Conservation (phyloP, 2,329 filamentous ascomycete genomes). For the Grosmannia serpens region DNA sequence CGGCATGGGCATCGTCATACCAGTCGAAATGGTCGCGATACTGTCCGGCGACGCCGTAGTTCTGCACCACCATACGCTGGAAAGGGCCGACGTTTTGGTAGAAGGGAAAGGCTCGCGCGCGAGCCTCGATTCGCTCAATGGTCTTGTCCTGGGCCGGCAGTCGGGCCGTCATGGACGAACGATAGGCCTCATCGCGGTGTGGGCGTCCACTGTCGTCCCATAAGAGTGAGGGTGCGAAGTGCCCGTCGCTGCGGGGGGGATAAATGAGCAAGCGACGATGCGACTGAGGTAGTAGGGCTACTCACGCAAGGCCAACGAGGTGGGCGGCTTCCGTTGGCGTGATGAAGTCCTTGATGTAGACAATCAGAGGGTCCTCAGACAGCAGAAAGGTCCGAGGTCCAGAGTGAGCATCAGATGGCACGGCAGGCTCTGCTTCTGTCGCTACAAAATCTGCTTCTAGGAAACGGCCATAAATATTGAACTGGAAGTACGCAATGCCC, state of each 20-base stretch:
- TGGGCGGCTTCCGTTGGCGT: neutral
- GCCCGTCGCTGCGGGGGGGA: neutral
- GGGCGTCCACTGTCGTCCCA: neutral
- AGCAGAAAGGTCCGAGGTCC: neutral
- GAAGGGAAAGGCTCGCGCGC: neutral
- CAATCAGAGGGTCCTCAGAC: neutral
- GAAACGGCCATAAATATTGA: neutral
- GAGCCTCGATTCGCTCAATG: neutral
- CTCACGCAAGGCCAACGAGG: neutral
- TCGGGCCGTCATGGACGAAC: neutral
- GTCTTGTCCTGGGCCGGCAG: neutral
- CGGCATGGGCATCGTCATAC: neutral
- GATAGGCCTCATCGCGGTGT: neutral
- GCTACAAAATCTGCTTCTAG: neutral
- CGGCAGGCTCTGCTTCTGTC: no score
- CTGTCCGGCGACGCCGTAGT: neutral
- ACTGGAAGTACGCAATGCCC: neutral
- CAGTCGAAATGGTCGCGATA: neutral
- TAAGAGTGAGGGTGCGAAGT: neutral
- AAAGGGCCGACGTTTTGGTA: neutral
- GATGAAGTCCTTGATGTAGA: neutral
- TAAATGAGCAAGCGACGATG: neutral
- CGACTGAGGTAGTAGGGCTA: neutral
- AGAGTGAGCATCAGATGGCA: neutral
- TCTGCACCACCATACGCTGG: neutral